Evolutionary conservation across 2,329 filamentous ascomycete species (phyloP), one percentile per base, ranked within the genome.

Genomic region (Zymoseptoria brevis): DNA sequence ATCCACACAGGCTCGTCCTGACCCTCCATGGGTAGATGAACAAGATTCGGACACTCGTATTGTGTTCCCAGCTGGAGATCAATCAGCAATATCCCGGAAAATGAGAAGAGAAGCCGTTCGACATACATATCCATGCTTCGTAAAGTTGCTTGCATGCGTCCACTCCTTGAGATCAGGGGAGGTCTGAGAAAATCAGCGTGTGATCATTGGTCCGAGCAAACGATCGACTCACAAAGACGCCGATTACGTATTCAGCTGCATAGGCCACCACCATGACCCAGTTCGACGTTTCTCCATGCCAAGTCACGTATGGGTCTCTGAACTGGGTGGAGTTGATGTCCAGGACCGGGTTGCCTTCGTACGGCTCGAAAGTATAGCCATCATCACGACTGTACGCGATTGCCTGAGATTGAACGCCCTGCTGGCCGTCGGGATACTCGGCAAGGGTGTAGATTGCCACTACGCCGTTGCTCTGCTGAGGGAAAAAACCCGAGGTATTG

Each of bases 401-500:
- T 19, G 80, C 75, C 68, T 88, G 86, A 1, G 77, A 78, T 66
- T 86, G 78, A 3, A 71, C 69, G 1, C 76, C 74, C 50, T 60
- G 57, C 22, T 59, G 58, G 50, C 63, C 63, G 19, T 58, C 60
- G 1, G 72, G 70, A 29, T 74, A 73, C 19, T 68, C 70, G 62
- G 70, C 74, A 50, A 80, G 72, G 0, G 79, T 81, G 69, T 84
- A 83, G 65, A 85, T 79, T 19, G 85, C 85, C 1, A 88, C 81
- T 4, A 87, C 81, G 3, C 83, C 83, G 58, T 83, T 81, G n/a
- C 75, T 75, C 66, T 83, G 82, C 53, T 80, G 75, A 0, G 80
- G 80, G 63, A 87, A 87, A 74, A 87, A 85, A 1, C 84, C 84
- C 13, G 83, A 86, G 0, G 84, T 86, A 67, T 88, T 87, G 67